These are phyloP conservation scores for Brassica cretica DNA, from an alignment of 345 rosid genomes.

Conservation along the genomic window DNA sequence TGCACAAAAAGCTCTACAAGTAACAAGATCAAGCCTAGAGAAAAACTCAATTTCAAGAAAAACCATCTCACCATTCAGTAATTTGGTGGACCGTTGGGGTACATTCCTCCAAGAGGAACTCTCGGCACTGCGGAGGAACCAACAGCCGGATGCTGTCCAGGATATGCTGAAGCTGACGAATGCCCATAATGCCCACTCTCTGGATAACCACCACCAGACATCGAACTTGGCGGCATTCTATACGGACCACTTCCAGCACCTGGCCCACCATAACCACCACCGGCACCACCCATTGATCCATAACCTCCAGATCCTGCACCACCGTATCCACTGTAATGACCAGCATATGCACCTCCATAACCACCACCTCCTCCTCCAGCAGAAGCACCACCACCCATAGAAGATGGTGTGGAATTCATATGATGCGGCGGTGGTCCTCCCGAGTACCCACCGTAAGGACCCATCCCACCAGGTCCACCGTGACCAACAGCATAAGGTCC, in stretches of 20 bases:
- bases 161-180: slow-evolving; percentile 49
- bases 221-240: slow-evolving; percentile 52
- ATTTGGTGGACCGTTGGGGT: slow-evolving; percentile 64
- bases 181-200: slow-evolving; percentile 57
- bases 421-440: slow-evolving; percentile 54
- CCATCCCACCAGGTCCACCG: slow-evolving; percentile 35
- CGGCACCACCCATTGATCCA: slow-evolving; percentile 34
- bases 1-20: not conserved
- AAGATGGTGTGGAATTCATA: slow-evolving; percentile 50
- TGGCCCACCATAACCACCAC: slow-evolving; percentile 37
- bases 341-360: slow-evolving; percentile 45
- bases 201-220: slow-evolving; percentile 62
- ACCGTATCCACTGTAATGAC: slow-evolving; percentile 61
- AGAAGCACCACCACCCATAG: slow-evolving; percentile 36
- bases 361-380: slow-evolving; percentile 44
- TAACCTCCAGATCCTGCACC: slow-evolving; percentile 59
- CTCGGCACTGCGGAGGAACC: slow-evolving; percentile 70
- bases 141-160: slow-evolving; percentile 53
- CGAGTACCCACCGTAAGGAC: slow-evolving; percentile 45
- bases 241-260: slow-evolving; percentile 50
- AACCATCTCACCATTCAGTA: slow-evolving; percentile 55
- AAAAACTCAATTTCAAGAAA: not conserved
- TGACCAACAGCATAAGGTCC: slow-evolving; percentile 35
- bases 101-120: slow-evolving; percentile 65
- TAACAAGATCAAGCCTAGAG: not conserved